phyloP scores from a whole-genome alignment of 495 filamentous ascomycete genomes.

The Penicillium coprophilum region DNA sequence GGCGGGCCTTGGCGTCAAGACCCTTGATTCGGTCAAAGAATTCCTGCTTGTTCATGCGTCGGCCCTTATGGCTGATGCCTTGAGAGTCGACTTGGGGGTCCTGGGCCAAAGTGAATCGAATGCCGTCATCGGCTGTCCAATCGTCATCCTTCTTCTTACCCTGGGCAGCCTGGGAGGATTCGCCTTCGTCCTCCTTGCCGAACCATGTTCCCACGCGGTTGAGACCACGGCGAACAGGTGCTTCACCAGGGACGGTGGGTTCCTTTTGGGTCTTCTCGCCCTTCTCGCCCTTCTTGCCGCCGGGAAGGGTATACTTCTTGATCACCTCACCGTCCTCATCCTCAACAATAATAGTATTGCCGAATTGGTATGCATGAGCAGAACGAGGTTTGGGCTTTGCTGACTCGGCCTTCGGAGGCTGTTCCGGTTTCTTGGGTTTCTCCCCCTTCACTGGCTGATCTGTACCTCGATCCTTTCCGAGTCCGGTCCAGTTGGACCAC shows the following conservation, averaged over 20 bases:
- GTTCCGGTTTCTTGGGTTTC: conserved; percentile 22
- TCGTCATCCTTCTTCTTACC: conserved; percentile 39
- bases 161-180: conserved; percentile 38
- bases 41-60: conserved; percentile 84
- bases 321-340: conserved; percentile 97
- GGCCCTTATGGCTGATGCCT: conserved; percentile 52
- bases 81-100: conserved; percentile 31
- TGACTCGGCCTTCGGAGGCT: conserved; percentile 13
- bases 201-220: conserved; percentile 64
- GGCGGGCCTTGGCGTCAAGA: conserved; percentile 74
- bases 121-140: conserved; percentile 69
- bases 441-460: conserved; percentile 15
- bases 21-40: conserved; percentile 83
- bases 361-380: conserved; percentile 92
- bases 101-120: conserved; percentile 79
- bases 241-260: conserved; percentile 26
- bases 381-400: conserved; percentile 47
- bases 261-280: conserved; percentile 24
- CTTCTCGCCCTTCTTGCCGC: conserved; percentile 30
- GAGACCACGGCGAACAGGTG: conserved; percentile 50
- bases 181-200: conserved; percentile 52
- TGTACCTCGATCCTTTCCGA: conserved; percentile 31
- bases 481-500: conserved; percentile 44
- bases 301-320: conserved; percentile 89
- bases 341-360: conserved; percentile 96